Base-by-base conservation (phyloP, 768 basidiomycete genomes). In the Rhodocollybia butyracea region DNA sequence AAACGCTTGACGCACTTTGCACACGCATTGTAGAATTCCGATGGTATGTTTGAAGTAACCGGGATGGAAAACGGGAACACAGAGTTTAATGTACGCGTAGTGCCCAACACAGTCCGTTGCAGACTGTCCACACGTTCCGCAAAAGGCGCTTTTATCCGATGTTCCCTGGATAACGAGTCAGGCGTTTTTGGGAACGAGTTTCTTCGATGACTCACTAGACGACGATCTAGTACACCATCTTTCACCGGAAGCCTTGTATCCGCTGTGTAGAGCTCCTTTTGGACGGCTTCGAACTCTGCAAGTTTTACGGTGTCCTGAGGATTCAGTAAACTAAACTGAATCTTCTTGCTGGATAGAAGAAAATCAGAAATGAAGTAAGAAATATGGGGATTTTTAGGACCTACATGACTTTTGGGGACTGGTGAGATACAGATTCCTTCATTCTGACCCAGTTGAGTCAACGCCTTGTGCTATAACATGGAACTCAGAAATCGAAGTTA, bases 31-130 rank as follows among this genome's bases (percentile, higher is more conserved):
- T 1, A 98, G 80, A 60, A 98, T 89, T 24, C 83, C 82, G 57
- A 98, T 93, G 17, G 89, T 92, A 62, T 98, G 94, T 68, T 94
- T 91, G 77, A 99, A 98, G 72, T 93, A 99, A 6, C 97, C 97
- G 55, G 98, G 93, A 68, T 99, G 97, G 69, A 98, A 99, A 19
- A 98, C 95, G 0, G 97, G 97, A 19, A 99, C 86, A 30, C 89
- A 85, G 40, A 99, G 81, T 71, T 97, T 98, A 74, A 99, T 98
- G 73, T 98, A 98, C 4, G 95, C 95, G 68, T 97, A 98, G 70
- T 99, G 97, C 1, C 97, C 97, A 22, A 97, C 95, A 67, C 97
- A 99, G 58, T 97, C 93, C 2, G 94, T 90, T 27, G 92, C 86
- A 17, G 83, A 86, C 59, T 94, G 83, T 7, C 93, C 93, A 64